Base-by-base conservation (phyloP, 805 yeast genomes). In the Candida parachauliodes region DNA sequence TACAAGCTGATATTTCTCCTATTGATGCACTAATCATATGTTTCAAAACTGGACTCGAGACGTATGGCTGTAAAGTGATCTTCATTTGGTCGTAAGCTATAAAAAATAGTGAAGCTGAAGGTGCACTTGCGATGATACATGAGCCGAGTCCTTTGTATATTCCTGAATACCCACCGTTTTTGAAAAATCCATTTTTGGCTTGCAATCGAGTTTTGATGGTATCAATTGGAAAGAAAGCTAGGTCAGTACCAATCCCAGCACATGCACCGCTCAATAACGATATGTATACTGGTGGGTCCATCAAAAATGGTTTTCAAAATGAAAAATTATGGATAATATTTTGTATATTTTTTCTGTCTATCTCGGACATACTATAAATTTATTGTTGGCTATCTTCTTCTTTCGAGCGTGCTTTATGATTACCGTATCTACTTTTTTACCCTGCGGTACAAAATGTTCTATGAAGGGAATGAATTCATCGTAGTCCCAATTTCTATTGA, bases 181-280 rank as follows among this genome's bases (percentile, higher is more conserved):
- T 66, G 58, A 88, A 86, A 52, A 93, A 91, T 0, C 98, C 98
- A 24, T 96, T 96, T 54, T 79, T 79, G 15, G 98, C 98, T 59
- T 93, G 99, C 11, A 93, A 67, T 40, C 99, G 70, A 0, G 99
- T 93, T 62, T 93, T 93, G 40, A 93, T 51, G 1, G 99, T 93
- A 52, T 93, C 99, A 27, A 93, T 87, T 10, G 99, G 98, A 68
- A 91, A 93, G 61, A 93, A 93, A 3, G 83, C 88, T 26, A 93
- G 68, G 62, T 93, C 99, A 1, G 97, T 89, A 5, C 94, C 81
- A 2, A 96, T 93, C 11, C 99, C 99, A 5, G 98, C 96, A 42
- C 93, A 81, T 6, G 86, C 98, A 26, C 98, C 98, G 52, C 89
- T 80, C 12, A 32, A 3, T 74, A 26, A 26, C 12, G 31, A 17